Evolutionary conservation across 148 eudicot species (phyloP), one percentile per base, ranked within the genome.

Genomic region (Camellia lanceoleosa): DNA sequence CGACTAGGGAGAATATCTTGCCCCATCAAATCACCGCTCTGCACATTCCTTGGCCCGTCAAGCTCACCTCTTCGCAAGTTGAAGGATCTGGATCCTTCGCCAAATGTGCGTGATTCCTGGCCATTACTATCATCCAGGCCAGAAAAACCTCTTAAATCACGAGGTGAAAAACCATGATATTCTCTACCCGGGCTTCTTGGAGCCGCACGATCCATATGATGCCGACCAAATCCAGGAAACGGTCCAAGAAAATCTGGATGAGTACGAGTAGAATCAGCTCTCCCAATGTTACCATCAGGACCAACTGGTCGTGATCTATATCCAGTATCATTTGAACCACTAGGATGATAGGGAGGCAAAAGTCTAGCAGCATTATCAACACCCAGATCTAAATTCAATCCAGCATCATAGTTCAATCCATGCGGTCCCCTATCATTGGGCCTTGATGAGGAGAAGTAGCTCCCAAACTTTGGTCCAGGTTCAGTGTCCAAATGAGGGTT

Each of bases 101-200:
- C 88, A 85, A 90, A 87, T 43, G 87, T 67, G 20, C 80, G 88
- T 16, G 87, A 78, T 62, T 85, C 89, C 81, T 84, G 82, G 78
- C 89, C 86, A 85, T 85, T 88, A 73, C 82, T 69, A 80, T 86
- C 88, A 42, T 65, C 73, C 10, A 83, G 52, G 30, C 78, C 81
- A 68, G 79, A 54, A 58, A 77, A 81, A 52, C 88, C 85, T 62
- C 88, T 92, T 86, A 87, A 82, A 49, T 83, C 78, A 69, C 81
- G 87, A 47, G 88, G 72, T 74, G 90, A 87, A 79, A 86, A 81
- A 74, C 88, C 86, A 63, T 76, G 30, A 83, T 82, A 83, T 51
- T 88, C 93, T 79, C 90, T 83, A 74, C 89, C 91, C 18, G 92
- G 97, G 82, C 95, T 94, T 83, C 88, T 80, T 19, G 85, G 88